Percentiles rank a stretch among this genome's conserved stretches.
Evolutionary conservation across 2,329 filamentous ascomycete genomes (phyloP).

Genomic region (Drechslerella dactyloides): DNA sequence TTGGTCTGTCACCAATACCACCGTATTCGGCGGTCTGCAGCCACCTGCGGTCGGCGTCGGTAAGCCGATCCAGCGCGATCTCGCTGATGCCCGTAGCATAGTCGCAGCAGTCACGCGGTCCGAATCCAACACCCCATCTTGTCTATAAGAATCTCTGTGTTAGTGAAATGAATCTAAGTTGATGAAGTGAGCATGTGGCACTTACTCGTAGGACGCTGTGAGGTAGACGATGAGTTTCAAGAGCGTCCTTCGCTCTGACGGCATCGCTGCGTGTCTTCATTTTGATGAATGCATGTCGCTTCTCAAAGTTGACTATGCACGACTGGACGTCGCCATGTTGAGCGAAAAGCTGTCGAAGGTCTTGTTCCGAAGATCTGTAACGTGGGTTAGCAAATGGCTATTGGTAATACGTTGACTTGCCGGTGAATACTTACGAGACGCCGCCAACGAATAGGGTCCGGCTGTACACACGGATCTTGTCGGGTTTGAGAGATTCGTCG

Average conservation of each 20-base stretch:
- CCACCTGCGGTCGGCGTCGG: conserved; percentile 97
- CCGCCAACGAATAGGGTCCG: conserved; percentile 96
- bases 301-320: conserved; percentile 97
- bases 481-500: conserved; percentile 74
- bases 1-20: conserved; percentile 81
- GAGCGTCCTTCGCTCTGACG: conserved; percentile 79
- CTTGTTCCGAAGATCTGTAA: conserved; percentile 73
- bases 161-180: background rate
- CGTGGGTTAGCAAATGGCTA: conserved; percentile 52
- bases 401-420: too few relatives aligned
- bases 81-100: conserved; percentile 90
- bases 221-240: conserved; percentile 77
- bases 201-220: conserved; percentile 76
- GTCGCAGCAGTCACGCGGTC: conserved; percentile 94
- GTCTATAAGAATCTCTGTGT: conserved; percentile 65
- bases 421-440: conserved; percentile 75
- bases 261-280: conserved; percentile 92
- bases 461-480: conserved; percentile 86
- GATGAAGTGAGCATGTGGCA: conserved; percentile 43
- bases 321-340: conserved; percentile 89
- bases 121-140: conserved; percentile 96
- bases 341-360: conserved; percentile 80
- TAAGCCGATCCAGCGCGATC: conserved; percentile 89
- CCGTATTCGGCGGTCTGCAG: conserved; percentile 92
- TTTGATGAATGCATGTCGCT: conserved; percentile 98